A percentile compares a stretch with the other conserved stretches of the same genome.
These are phyloP conservation scores for Starmerella tilneyi DNA, from an alignment of 805 yeast genomes.

Conservation along the genomic window DNA sequence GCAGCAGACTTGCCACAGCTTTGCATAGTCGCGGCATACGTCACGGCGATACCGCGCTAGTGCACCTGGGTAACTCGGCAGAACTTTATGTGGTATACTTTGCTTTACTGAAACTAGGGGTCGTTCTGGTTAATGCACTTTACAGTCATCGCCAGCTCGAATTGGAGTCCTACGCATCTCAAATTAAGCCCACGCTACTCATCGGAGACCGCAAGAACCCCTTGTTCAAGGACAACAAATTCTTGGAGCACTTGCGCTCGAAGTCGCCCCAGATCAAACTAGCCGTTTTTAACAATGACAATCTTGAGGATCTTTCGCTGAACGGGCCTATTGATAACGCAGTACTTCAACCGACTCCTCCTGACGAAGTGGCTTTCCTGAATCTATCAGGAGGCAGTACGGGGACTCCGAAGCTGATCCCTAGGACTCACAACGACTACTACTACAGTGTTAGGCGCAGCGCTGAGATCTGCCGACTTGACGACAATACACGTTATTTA, in stretches of 20 bases:
- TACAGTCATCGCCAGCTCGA: conserved; percentile 19
- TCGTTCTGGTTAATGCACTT: conserved; percentile 16
- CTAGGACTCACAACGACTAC: conserved; percentile 20
- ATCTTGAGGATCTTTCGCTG: neutral
- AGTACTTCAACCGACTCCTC: conserved; percentile 4
- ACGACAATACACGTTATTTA: conserved; percentile 3
- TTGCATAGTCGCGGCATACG: conserved; percentile 9
- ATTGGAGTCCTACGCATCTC: conserved; percentile 12
- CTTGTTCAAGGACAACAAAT: conserved; percentile 11
- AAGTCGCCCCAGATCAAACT: conserved; percentile 2
- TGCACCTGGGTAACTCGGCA: conserved; percentile 14
- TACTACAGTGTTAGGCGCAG: conserved; percentile 17
- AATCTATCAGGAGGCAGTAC: conserved; percentile 19
- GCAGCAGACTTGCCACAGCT: conserved; percentile 3
- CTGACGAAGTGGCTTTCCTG: conserved; percentile 18
- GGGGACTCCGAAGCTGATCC: conserved; percentile 19
- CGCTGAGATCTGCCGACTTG: conserved; percentile 13
- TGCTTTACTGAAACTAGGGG: conserved; percentile 14
- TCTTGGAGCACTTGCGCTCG: conserved; percentile 5
- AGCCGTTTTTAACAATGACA: conserved; percentile 3
- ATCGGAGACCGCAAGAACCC: conserved; percentile 16
- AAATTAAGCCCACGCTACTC: conserved; percentile 15
- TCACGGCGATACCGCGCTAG: conserved; percentile 15
- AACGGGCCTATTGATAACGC: neutral
- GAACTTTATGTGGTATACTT: conserved; percentile 18